Evolutionary conservation across 495 filamentous ascomycete species (phyloP), one percentile per base, ranked within the genome.

Genomic region (Thermothielavioides terrestris): DNA sequence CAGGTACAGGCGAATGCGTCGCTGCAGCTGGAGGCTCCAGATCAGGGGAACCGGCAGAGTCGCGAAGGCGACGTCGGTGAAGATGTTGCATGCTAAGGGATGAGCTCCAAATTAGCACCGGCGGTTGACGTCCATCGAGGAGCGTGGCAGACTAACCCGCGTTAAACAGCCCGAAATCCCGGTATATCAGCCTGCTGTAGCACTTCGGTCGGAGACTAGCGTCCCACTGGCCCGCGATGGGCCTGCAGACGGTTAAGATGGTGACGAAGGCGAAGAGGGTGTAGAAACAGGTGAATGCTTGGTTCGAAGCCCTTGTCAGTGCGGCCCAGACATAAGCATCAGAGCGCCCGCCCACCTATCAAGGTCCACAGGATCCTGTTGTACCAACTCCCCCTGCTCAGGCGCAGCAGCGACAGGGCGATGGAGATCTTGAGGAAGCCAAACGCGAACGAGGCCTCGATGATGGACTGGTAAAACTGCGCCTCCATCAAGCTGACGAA

Each of bases 341-440:
- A 17, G 39, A 20, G 15, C 22, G 8, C 8, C 6, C 14, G 42
- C 42, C 20, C 64, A 58, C 52, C 58, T 40, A 59, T 61, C 27
- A 52, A 54, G 37, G 31, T 48, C 52, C 56, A 64, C 42, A 64
- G 47, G 30, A 55, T 54, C 49, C 36, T 52, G 20, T 43, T 54
- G 50, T 57, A 69, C 57, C 49, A 52, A 17, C 34, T 64, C 22
- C 56, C 54, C 23, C 49, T 53, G 23, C 49, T 57, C 7, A 66
- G 51, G 5, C 63, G 36, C 1, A 64, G 46, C 4, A 66, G 55
- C 9, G 63, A 66, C 37, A 66, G 12, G 17, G 66, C 68, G 32
- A 74, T 68, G 1, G 73, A 73, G 38, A 74, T 62, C 58, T 76
- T 76, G 52, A 74, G 63, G 10, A 72, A 60, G 23, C 66, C 65